Percentiles rank a stretch among this genome's conserved stretches.
These are phyloP conservation scores for Limnanthes douglasii DNA, from an alignment of 345 rosid genomes.

Conservation along the genomic window DNA sequence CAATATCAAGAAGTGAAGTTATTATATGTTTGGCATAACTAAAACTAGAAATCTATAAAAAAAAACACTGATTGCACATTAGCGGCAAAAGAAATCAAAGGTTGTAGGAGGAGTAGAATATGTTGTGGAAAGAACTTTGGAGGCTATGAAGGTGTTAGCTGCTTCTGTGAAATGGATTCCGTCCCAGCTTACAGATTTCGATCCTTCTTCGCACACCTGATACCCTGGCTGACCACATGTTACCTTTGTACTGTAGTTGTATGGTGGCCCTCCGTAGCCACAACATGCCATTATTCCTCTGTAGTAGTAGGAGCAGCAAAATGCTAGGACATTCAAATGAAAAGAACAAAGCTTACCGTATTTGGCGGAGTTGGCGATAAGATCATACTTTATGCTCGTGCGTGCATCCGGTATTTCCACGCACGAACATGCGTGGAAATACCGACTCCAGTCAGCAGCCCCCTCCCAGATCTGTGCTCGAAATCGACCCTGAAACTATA, in stretches of 20 bases:
- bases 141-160: constrained; percentile 46
- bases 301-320: no score
- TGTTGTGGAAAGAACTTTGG: constrained; percentile 37
- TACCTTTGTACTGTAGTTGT: constrained; percentile 42
- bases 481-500: no score
- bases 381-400: constrained; percentile 47
- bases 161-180: constrained; percentile 75
- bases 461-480: no score
- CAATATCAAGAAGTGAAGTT: no score
- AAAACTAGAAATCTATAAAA: no score
- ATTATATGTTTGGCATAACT: no score
- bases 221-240: constrained; percentile 50
- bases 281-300: constrained; percentile 89
- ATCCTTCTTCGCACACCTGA: constrained; percentile 29
- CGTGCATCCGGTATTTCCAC: no score
- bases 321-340: no score
- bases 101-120: constrained; percentile 37
- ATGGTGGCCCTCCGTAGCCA: constrained; percentile 80
- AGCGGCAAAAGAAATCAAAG: constrained; percentile 46
- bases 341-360: constrained; percentile 17
- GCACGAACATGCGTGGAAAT: no score
- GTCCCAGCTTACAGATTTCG: constrained; percentile 50
- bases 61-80: no score
- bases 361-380: constrained; percentile 29
- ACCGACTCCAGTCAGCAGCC: no score